Evolutionary conservation across 768 basidiomycete species (phyloP).

Genomic region (Boletus sp.): DNA sequence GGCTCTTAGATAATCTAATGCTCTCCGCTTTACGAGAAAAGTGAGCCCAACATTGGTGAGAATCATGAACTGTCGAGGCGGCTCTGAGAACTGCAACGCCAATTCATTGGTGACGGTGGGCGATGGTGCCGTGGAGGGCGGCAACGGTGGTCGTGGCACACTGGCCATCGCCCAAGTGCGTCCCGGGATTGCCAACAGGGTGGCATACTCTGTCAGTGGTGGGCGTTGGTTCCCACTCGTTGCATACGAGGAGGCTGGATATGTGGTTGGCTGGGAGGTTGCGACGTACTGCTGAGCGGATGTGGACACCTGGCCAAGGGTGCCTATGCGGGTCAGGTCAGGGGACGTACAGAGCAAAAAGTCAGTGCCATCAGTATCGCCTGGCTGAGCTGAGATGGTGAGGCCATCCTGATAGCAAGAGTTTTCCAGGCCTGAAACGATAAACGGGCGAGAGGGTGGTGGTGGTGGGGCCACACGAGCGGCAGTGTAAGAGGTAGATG

Average conservation of each 20-base stretch:
- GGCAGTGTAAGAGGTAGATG: constrained; percentile 44
- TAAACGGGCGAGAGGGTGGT: constrained; percentile 53
- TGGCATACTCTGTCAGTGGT: constrained; percentile 75
- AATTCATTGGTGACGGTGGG: constrained; percentile 75
- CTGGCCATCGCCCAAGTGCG: constrained; percentile 81
- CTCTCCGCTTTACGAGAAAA: constrained; percentile 75
- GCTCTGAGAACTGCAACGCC: constrained; percentile 75
- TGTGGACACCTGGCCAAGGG: constrained; percentile 62
- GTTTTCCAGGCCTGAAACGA: constrained; percentile 56
- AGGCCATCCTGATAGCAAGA: constrained; percentile 68
- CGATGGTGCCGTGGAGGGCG: constrained; percentile 41
- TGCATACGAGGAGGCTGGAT: constrained; percentile 41
- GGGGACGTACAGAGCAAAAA: constrained; percentile 74
- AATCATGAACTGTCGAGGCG: constrained; percentile 79
- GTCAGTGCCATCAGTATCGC: constrained; percentile 72
- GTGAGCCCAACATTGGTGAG: constrained; percentile 85
- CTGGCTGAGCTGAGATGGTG: constrained; percentile 67
- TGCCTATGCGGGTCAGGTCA: constrained; percentile 70
- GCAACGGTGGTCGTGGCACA: constrained; percentile 37
- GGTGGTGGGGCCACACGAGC: constrained; percentile 44
- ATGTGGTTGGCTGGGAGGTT: constrained; percentile 40
- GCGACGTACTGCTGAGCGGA: constrained; percentile 34
- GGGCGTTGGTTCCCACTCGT: constrained; percentile 46
- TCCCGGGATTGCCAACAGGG: constrained; percentile 75
- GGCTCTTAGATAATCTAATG: constrained; percentile 80